Evolutionary conservation across 306 rosid species (phyloP), one percentile per base, ranked within the genome.

Genomic region (Dryas octopetala): DNA sequence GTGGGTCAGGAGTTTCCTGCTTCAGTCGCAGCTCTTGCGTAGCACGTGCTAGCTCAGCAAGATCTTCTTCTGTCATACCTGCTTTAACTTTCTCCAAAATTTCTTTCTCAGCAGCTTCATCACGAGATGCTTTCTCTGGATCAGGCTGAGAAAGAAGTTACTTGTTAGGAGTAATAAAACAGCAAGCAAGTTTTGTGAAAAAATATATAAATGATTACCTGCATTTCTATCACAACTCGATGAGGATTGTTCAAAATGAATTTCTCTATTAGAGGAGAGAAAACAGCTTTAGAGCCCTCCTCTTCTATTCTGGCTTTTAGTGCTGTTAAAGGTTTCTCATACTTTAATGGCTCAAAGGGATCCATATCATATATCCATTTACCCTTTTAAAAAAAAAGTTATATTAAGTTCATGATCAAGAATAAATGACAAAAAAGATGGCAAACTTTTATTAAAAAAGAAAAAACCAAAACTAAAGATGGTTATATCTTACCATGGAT

Each of bases 331-430:
- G 99, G 99, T 68, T 88, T 86, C 88, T 95, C 99, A 60, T 92
- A 95, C 85, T 92, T 95, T 68, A 95, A 75, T 75, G 98, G 99
- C 74, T 89, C 93, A 79, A 95, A 91, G 76, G 99, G 99, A 89
- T 95, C 84, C 97, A 95, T 73, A 87, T 95, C 99, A 81, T 95
- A 95, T 70, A 95, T 90, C 99, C 99, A 95, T 82, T 92, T 95
- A 70, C 99, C 99, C 99, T 95, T 55, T 66, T 53, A 70, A 77
- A 51, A 74, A 17, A 77, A 74, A 28, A 58, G 66, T 28, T 12
- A 15, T 2, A 14, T 72, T 26, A 78, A 70, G 47, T 73, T 66
- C n/a, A 41, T 54, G 57, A 76, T 46, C 44, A 74, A 69, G 51
- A 38, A 68, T 53, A 55, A 54, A 55, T 48, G 66, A 45, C 67